Evolutionary conservation across 2,329 filamentous ascomycete species (phyloP).

Genomic region (Trichophyton rubrum): DNA sequence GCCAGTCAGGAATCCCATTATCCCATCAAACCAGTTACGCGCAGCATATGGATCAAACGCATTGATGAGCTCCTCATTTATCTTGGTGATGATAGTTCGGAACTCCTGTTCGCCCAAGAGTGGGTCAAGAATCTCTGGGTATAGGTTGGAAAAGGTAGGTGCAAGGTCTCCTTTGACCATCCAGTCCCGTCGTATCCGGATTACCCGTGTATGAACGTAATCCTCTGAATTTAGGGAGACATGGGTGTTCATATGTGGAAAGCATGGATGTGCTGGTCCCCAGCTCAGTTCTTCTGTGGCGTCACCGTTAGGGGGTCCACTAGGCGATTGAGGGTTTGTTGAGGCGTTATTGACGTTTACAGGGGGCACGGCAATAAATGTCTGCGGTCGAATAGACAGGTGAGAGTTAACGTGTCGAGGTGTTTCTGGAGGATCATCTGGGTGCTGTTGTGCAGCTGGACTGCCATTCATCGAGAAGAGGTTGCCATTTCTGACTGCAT

Average conservation of each 20-base stretch:
- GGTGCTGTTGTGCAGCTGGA: neutral
- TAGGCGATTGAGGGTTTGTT: slow-evolving; percentile 14
- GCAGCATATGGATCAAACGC: slow-evolving; percentile 67
- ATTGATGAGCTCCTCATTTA: slow-evolving; percentile 65
- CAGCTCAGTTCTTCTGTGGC: slow-evolving; percentile 61
- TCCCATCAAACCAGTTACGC: slow-evolving; percentile 66
- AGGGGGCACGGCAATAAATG: slow-evolving; percentile 28
- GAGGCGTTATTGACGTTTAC: slow-evolving; percentile 7
- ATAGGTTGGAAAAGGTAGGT: slow-evolving; percentile 86
- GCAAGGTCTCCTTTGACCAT: slow-evolving; percentile 78
- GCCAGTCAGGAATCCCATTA: slow-evolving; percentile 70
- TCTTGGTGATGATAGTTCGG: slow-evolving; percentile 61
- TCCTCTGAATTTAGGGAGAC: slow-evolving; percentile 65
- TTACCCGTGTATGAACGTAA: slow-evolving; percentile 69
- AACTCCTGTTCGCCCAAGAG: slow-evolving; percentile 79
- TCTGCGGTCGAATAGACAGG: slow-evolving; percentile 30
- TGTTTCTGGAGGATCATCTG: slow-evolving; percentile 16
- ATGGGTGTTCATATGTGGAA: slow-evolving; percentile 83
- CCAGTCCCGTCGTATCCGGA: slow-evolving; percentile 85
- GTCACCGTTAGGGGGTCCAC: slow-evolving; percentile 19
- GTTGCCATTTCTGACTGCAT: slow-evolving; percentile 2
- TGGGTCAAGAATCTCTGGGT: slow-evolving; percentile 88
- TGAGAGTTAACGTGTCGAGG: slow-evolving; percentile 31
- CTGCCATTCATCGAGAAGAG: neutral
- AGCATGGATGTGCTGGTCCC: slow-evolving; percentile 91